Base-by-base conservation (phyloP, 2,329 filamentous ascomycete genomes). In the Calonectria pseudoreteaudii region DNA sequence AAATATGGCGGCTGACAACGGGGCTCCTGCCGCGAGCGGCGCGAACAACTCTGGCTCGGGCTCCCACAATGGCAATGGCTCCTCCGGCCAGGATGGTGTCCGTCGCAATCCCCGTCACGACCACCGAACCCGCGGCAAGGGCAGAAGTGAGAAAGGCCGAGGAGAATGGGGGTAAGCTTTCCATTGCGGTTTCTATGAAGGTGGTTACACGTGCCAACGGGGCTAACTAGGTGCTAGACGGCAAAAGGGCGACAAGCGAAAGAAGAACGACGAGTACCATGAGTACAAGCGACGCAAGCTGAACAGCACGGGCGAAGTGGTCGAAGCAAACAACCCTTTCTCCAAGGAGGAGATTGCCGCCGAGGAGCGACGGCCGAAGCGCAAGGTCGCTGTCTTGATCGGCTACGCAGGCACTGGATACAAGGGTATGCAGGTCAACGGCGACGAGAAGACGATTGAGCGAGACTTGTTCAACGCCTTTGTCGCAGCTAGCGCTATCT, bases 401-500 rank as follows among this genome's bases (percentile, higher is more conserved):
- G 97, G 97, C 20, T 99, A 99, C 85, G 95, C 96, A 8, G 97
- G 97, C 65, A 98, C 95, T 13, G 97, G 97, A 20, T 99, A 99
- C 88, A 96, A 95, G 86, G 97, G 97, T 81, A 97, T 99, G 93
- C 97, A 99, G 86, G 94, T 99, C 82, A 93, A 93, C 83, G 89
- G 89, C 80, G 86, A 92, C 76, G 93, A 98, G 82, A 96, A 95
- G 86, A 99, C 96, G 0, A 98, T 99, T 76, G 97, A 99, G 86
- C 94, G 96, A 53, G 97, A 99, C 80, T 88, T 99, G 4, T 99
- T 99, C 86, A 91, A 92, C 38, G 97, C 97, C 4, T 96, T 99
- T 79, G 94, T 99, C 75, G 92, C 92, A 4, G 96, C 97, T 4
- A 94, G 96, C 23, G 96, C 97, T 49, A 98, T 99, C 75, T 97